Percentiles rank a stretch among this genome's conserved stretches.
These are phyloP conservation scores for Cyberlindnera maclurae DNA, from an alignment of 805 yeast genomes.

Conservation along the genomic window DNA sequence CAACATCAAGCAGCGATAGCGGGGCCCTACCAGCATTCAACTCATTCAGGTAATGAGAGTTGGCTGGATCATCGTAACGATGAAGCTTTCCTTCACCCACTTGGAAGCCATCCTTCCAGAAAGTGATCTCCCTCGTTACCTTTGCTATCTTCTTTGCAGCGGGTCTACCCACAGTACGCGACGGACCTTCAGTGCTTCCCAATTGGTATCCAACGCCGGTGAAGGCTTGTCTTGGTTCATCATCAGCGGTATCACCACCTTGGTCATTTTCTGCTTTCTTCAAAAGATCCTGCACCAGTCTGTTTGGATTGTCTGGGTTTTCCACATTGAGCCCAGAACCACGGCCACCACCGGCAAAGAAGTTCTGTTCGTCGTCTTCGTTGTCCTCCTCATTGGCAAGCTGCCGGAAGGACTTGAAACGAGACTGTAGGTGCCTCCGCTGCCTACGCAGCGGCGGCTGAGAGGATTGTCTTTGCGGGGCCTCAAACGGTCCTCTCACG, in stretches of 20 bases:
- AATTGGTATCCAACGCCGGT: conserved; percentile 35
- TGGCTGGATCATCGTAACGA: conserved; percentile 90
- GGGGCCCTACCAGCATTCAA: conserved; percentile 92
- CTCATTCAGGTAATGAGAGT: conserved; percentile 68
- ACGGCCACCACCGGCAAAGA: conserved; percentile 61
- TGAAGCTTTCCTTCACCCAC: conserved; percentile 86
- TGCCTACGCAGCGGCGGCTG: conserved; percentile 6
- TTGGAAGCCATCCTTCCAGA: conserved; percentile 95
- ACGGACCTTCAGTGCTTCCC: conserved; percentile 29
- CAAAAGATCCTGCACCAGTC: conserved; percentile 44
- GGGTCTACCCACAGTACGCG: conserved; percentile 28
- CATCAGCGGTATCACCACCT: conserved; percentile 23
- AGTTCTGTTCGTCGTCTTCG: conserved; percentile 50
- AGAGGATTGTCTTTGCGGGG: neutral
- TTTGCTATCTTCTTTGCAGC: conserved; percentile 31
- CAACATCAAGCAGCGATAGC: conserved; percentile 68
- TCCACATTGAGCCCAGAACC: conserved; percentile 76
- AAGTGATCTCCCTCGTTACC: conserved; percentile 76
- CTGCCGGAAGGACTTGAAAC: conserved; percentile 34
- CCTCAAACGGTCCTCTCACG: conserved; percentile 1
- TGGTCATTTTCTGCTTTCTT: conserved; percentile 66
- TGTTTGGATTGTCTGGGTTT: conserved; percentile 43
- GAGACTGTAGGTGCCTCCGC: conserved; percentile 17
- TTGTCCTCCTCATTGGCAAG: conserved; percentile 33
- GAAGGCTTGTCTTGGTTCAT: conserved; percentile 21